Evolutionary conservation across 1,284 basidiomycete genomes (phyloP).

Genomic region (Tetrapyrgos nigripes): DNA sequence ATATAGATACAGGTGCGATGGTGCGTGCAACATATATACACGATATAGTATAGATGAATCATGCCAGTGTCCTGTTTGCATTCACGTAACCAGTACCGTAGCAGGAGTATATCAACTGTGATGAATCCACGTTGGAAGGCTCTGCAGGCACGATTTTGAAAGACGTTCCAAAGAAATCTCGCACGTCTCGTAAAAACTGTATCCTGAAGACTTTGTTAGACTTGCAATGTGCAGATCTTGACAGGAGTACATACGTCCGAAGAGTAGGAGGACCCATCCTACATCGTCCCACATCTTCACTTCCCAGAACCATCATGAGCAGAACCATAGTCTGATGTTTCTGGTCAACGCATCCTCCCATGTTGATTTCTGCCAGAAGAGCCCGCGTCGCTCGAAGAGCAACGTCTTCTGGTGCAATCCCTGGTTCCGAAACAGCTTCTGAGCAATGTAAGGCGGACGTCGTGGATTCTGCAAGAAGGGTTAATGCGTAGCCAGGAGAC

Average conservation of each 20-base stretch:
- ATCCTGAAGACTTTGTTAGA: constrained; percentile 58
- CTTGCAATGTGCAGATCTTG: neutral
- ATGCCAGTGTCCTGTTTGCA: constrained; percentile 75
- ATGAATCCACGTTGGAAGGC: constrained; percentile 50
- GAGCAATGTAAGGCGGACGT: constrained; percentile 90
- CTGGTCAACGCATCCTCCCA: constrained; percentile 91
- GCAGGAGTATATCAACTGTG: constrained; percentile 76
- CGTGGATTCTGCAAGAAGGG: constrained; percentile 90
- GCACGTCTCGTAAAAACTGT: constrained; percentile 89
- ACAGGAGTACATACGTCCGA: constrained; percentile 69
- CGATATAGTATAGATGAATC: no score
- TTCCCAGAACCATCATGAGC: constrained; percentile 92
- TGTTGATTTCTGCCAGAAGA: constrained; percentile 81
- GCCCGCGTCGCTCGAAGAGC: constrained; percentile 81
- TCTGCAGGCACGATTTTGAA: constrained; percentile 64
- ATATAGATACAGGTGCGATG: no score
- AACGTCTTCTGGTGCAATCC: constrained; percentile 91
- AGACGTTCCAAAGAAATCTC: constrained; percentile 80
- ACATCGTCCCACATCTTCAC: constrained; percentile 94
- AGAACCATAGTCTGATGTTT: constrained; percentile 91
- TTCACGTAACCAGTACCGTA: constrained; percentile 83
- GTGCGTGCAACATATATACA: no score
- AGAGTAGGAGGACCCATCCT: constrained; percentile 84
- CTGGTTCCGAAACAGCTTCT: constrained; percentile 83
- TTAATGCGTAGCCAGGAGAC: constrained; percentile 96